Percentiles rank a stretch among this genome's conserved stretches.
phyloP scores from a whole-genome alignment of 441 rosid genomes.

The Eruca vesicaria region DNA sequence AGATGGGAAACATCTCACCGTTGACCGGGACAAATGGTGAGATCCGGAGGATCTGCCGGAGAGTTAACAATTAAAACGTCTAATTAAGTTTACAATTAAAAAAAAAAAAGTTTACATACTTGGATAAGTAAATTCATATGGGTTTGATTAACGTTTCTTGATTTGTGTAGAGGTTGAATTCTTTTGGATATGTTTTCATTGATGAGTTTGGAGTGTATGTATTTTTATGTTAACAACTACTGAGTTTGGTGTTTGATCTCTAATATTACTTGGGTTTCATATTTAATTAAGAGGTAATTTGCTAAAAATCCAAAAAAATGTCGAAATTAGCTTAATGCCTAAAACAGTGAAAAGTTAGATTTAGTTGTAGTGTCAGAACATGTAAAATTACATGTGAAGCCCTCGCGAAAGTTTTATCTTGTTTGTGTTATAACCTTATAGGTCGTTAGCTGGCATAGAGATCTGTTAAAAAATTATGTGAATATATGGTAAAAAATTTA shows the following conservation, averaged over 20 bases:
- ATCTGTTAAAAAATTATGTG: too few relatives aligned
- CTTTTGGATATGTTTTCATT: background rate
- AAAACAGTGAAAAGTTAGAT: too few relatives aligned
- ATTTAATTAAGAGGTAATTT: too few relatives aligned
- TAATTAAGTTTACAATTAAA: too few relatives aligned
- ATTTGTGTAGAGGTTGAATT: background rate
- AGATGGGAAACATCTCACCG: conserved; percentile 64
- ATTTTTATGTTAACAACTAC: background rate
- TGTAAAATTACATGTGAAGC: too few relatives aligned
- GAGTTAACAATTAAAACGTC: conserved; percentile 41
- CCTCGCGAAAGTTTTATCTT: too few relatives aligned
- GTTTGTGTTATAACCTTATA: too few relatives aligned
- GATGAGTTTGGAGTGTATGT: background rate
- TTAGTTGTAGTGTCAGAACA: too few relatives aligned
- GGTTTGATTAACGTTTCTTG: conserved; percentile 12
- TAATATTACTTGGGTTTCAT: background rate
- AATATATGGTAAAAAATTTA: too few relatives aligned
- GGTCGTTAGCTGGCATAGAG: too few relatives aligned
- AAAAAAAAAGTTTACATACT: background rate
- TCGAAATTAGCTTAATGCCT: too few relatives aligned
- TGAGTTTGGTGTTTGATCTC: background rate
- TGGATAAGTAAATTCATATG: background rate
- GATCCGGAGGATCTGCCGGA: conserved; percentile 50
- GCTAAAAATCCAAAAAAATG: too few relatives aligned
- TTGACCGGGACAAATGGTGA: conserved; percentile 50